These are phyloP conservation scores for Mucor sp. DNA, from an alignment of 371 early-diverging fungal genomes.

Conservation along the genomic window DNA sequence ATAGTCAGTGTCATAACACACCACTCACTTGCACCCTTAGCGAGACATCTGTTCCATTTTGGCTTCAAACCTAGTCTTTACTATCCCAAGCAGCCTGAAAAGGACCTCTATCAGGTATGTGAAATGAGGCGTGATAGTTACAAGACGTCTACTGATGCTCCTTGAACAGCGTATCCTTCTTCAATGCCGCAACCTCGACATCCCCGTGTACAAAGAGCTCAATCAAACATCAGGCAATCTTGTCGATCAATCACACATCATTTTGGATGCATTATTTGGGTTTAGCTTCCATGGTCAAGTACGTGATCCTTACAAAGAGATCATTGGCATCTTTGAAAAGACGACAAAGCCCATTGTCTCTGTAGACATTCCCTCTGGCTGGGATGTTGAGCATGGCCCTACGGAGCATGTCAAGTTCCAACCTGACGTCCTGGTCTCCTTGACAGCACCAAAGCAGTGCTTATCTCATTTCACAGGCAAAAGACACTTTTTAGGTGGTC, in stretches of 20 bases:
- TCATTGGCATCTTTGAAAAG: constrained; percentile 55
- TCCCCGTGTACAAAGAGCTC: constrained; percentile 58
- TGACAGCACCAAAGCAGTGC: constrained; percentile 89
- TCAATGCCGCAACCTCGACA: constrained; percentile 71
- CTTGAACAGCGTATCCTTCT: constrained; percentile 52
- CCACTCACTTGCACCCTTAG: constrained; percentile 17
- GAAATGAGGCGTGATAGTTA: background rate
- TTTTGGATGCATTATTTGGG: constrained; percentile 93
- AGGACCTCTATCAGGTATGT: constrained; percentile 67
- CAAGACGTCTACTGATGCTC: background rate
- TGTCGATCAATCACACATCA: constrained; percentile 51
- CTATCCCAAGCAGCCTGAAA: constrained; percentile 76
- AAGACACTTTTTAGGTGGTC: constrained; percentile 85
- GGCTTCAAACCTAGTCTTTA: constrained; percentile 80
- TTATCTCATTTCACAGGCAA: constrained; percentile 71
- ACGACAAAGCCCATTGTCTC: constrained; percentile 67
- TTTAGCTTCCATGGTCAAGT: constrained; percentile 87
- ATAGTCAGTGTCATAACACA: background rate
- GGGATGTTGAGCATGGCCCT: constrained; percentile 88
- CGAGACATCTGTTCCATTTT: constrained; percentile 86
- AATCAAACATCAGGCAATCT: background rate
- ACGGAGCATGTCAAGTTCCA: constrained; percentile 50
- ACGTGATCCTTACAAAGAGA: constrained; percentile 76
- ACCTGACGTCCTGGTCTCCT: constrained; percentile 83
- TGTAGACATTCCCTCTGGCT: constrained; percentile 94